phyloP scores from a whole-genome alignment of 768 basidiomycete genomes.

The Auricularia heimuer region DNA sequence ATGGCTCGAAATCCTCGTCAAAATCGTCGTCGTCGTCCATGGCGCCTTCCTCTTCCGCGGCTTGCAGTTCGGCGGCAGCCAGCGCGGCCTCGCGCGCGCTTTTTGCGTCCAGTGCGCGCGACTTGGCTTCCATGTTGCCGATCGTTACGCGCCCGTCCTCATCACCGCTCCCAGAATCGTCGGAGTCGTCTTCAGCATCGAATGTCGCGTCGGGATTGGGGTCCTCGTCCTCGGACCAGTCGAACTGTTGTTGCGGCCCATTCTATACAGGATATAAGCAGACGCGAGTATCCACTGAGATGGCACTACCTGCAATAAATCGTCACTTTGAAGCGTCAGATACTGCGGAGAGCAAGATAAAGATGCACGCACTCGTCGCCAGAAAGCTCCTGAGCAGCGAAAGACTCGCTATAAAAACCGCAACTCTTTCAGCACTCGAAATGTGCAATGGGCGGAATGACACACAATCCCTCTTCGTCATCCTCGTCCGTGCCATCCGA shows the following conservation, averaged over 20 bases:
- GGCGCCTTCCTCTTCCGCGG: conserved; percentile 36
- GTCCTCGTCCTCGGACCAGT: conserved; percentile 19
- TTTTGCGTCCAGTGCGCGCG: conserved; percentile 62
- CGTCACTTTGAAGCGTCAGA: conserved; percentile 31
- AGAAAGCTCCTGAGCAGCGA: conserved; percentile 36
- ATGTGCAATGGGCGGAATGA: conserved; percentile 8
- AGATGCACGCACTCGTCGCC: conserved; percentile 30
- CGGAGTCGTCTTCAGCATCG: conserved; percentile 27
- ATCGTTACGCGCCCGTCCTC: conserved; percentile 52
- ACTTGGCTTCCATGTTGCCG: conserved; percentile 74
- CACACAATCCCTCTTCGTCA: conserved; percentile 8
- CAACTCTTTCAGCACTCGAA: conserved; percentile 26
- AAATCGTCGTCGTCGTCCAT: conserved; percentile 39
- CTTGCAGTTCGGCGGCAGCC: conserved; percentile 55
- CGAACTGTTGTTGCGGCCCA: conserved; percentile 14
- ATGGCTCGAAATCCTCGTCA: conserved; percentile 37
- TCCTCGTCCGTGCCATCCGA: conserved; percentile 16
- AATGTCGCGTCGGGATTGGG: conserved; percentile 52
- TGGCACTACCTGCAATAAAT: conserved; percentile 31
- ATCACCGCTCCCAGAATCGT: conserved; percentile 28
- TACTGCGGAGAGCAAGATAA: background rate
- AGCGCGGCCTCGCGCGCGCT: conserved; percentile 59
- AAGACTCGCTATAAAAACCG: conserved; percentile 18
- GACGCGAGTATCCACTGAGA: too few species aligned
- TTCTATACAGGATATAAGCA: background rate